These are phyloP conservation scores for Starmerella sp. DNA, from an alignment of 805 yeast species.

Conservation along the genomic window DNA sequence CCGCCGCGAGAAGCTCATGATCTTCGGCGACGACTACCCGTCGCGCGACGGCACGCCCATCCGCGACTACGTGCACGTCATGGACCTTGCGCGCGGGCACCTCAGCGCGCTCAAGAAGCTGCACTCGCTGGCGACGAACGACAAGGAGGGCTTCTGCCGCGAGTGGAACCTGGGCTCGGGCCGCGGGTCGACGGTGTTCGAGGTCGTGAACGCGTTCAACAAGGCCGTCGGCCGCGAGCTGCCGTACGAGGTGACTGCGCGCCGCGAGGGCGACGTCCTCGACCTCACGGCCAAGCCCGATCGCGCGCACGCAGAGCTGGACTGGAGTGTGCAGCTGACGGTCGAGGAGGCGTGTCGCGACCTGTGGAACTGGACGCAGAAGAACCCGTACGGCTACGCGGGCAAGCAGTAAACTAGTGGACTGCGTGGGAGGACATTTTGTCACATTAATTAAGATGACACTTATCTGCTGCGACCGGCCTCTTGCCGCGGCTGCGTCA, in stretches of 20 bases:
- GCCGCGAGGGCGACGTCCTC: slow-evolving; percentile 69
- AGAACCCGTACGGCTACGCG: slow-evolving; percentile 55
- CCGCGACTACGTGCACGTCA: slow-evolving; percentile 71
- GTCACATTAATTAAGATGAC: too few relatives aligned
- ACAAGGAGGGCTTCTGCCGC: slow-evolving; percentile 42
- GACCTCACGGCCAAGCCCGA: slow-evolving; percentile 60
- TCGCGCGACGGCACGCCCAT: slow-evolving; percentile 72
- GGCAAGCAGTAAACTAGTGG: not conserved
- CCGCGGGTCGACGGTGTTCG: slow-evolving; percentile 65
- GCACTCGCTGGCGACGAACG: slow-evolving; percentile 22
- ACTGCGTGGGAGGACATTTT: too few relatives aligned
- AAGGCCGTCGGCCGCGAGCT: slow-evolving; percentile 52
- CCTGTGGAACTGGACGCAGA: slow-evolving; percentile 66
- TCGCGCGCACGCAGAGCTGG: slow-evolving; percentile 54
- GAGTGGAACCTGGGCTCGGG: slow-evolving; percentile 84
- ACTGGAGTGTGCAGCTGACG: slow-evolving; percentile 48
- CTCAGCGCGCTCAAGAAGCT: slow-evolving; percentile 57
- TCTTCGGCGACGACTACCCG: slow-evolving; percentile 62
- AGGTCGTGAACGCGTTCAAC: slow-evolving; percentile 54
- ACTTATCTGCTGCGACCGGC: too few relatives aligned
- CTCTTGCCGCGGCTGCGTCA: too few relatives aligned
- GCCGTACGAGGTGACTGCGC: slow-evolving; percentile 52
- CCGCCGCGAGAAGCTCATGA: slow-evolving; percentile 50
- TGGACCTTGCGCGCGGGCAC: slow-evolving; percentile 70
- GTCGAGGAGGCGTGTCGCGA: slow-evolving; percentile 58